Base-by-base conservation (phyloP, 2,329 filamentous ascomycete species). In the Xylariaceae sp. region DNA sequence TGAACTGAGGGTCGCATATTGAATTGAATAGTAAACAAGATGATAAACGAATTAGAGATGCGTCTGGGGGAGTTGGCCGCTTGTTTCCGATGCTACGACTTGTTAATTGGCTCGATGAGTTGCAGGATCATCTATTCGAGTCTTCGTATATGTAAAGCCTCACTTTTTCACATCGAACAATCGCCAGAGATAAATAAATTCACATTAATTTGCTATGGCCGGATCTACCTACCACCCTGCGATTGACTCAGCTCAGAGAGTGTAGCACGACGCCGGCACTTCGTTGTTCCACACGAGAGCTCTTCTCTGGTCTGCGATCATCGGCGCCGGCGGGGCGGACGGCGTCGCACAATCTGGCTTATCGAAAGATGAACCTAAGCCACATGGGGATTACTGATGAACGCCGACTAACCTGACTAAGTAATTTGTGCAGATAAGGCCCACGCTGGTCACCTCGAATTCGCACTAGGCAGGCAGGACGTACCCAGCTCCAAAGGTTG, bases 1-100 rank as follows among this genome's bases (percentile, higher is more conserved):
- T 65, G 52, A 48, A 64, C 48, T 48, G 69, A 54, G 17, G 64
- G 59, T 23, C 67, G 58, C 70, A 72, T 72, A 9, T 65, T 69
- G 60, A 54, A 54, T 53, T 11, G 47, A 35, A 35, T 47, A 6
- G 35, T 6, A 15, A 53, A 5, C 9, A 44, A 9, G 18, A 30
- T 4, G 4, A 3, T 7, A 23, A 55, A 42, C 42, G 37, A 42
- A 42, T 42, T 42, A 10, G 13, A n/a, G 42, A 13, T 45, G 42
- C 13, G 8, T 51, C 42, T 49, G 6, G n/a, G n/a, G 3, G 37
- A 13, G 23, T 30, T 30, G 7, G 13, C 30, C n/a, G 13, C 11
- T 15, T 13, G 42, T 35, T 60, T 6, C 30, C 13, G 2, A 42
- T 37, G 37, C 11, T 10, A 42, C 51, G 42, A 13, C 11, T 39